Evolutionary conservation across 2,329 filamentous ascomycete genomes (phyloP).

Genomic region (Neofusicoccum sp.): DNA sequence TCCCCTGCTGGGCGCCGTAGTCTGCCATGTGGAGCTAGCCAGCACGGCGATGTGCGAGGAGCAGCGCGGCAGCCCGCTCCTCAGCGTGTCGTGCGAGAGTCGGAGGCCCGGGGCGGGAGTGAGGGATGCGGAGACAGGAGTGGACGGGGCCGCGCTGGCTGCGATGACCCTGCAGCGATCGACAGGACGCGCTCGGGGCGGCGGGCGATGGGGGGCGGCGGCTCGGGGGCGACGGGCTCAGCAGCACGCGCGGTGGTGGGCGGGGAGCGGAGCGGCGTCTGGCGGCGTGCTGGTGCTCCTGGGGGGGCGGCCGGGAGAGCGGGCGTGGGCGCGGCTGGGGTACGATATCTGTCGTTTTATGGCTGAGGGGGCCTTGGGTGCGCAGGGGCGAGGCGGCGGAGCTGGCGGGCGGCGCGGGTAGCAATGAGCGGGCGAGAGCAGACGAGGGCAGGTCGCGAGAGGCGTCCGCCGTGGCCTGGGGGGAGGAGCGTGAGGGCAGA

Average conservation of each 20-base stretch:
- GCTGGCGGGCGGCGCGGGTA: slow-evolving; percentile 7
- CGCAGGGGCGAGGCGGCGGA: slow-evolving; percentile 12
- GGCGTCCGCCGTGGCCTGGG: slow-evolving; percentile 13
- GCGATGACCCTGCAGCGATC: slow-evolving; percentile 17
- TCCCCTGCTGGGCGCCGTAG: slow-evolving; percentile 64
- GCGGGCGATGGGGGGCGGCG: not conserved
- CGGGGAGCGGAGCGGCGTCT: not conserved
- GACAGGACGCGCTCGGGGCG: slow-evolving; percentile 16
- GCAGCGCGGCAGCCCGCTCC: slow-evolving; percentile 18
- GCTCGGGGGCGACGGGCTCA: not conserved
- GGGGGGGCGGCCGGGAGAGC: slow-evolving; percentile 17
- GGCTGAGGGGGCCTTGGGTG: slow-evolving; percentile 6
- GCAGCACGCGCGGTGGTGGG: not conserved
- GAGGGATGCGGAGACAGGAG: slow-evolving; percentile 17
- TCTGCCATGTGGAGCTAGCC: slow-evolving; percentile 58
- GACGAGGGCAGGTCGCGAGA: not conserved
- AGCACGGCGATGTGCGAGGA: slow-evolving; percentile 20
- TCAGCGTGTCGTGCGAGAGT: slow-evolving; percentile 10
- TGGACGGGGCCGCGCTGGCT: slow-evolving; percentile 13
- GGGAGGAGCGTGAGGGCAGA: slow-evolving; percentile 13
- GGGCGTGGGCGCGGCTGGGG: slow-evolving; percentile 15
- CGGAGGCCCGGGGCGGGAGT: slow-evolving; percentile 7
- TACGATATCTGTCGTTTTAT: slow-evolving; percentile 20
- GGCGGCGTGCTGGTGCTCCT: slow-evolving; percentile 10
- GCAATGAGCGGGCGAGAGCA: slow-evolving; percentile 4